Evolutionary conservation across 306 rosid species (phyloP), one percentile per base, ranked within the genome.

Genomic region (Medicago arabica): DNA sequence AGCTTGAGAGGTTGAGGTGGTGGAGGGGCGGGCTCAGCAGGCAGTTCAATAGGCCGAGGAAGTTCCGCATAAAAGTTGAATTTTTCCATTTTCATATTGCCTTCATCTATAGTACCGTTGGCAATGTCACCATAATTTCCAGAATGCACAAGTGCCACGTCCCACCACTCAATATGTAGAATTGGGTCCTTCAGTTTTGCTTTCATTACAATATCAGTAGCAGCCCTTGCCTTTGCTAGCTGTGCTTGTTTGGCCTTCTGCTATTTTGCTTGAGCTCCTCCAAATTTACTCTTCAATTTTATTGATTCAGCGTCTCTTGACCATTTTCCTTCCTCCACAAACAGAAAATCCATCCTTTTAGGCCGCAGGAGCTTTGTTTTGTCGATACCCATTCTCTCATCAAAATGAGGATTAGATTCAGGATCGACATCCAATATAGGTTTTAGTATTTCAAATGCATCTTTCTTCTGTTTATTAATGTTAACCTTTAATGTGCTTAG

Each of bases 161-260:
- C 98, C 98, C 98, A 94, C 97, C 97, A 94, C 88, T 92, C 98
- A 75, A 81, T 83, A 36, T 94, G 96, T 46, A 97, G 98, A 82
- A 94, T 90, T 67, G 87, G 90, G 19, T 94, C 97, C 89, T 86
- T 92, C 11, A 84, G 88, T 67, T 90, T 94, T 81, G 90, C 98
- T 84, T 94, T 94, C 47, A 85, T 85, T 15, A 86, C 83, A 49
- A 86, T 90, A 88, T 94, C 96, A 39, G 96, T 92, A 65, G 96
- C 98, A 50, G 97, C 98, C 87, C 85, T 94, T 76, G 98, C 98
- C 87, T 86, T 94, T 23, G 96, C 96, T 85, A 94, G 77, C 69
- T 94, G 98, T 17, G 96, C 97, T 87, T 83, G 95, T 83, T 94
- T 94, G 70, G 89, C 98, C 85, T 50, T 90, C 65, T 93, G 96